Conservation (phyloP, 495 filamentous ascomycete genomes). For the Talaromyces stipitatus region DNA sequence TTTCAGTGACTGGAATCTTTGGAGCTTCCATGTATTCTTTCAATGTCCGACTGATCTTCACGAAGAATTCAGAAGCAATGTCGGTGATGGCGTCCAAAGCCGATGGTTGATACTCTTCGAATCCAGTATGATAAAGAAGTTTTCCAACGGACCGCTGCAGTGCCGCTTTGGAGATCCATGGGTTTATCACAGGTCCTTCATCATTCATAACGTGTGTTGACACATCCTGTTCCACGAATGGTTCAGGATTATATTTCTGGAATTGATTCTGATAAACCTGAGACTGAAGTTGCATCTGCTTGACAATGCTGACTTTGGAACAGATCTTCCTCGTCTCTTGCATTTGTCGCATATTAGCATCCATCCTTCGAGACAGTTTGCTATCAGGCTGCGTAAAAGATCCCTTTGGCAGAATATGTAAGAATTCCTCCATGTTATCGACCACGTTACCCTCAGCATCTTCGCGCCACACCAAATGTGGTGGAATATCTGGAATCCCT, state of each 20-base stretch:
- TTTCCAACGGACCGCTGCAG: slow-evolving; percentile 87
- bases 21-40: slow-evolving; percentile 77
- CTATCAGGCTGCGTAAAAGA: slow-evolving; percentile 74
- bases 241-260: slow-evolving; percentile 90
- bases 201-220: slow-evolving; percentile 81
- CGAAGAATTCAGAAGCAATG: slow-evolving; percentile 82
- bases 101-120: slow-evolving; percentile 94
- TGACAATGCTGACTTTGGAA: slow-evolving; percentile 93
- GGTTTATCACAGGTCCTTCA: slow-evolving; percentile 76
- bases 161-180: slow-evolving; percentile 69
- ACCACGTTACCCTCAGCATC: slow-evolving; percentile 80
- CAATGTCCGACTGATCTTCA: slow-evolving; percentile 69
- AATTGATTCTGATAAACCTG: slow-evolving; percentile 99
- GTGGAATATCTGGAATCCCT: slow-evolving; percentile 73
- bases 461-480: slow-evolving; percentile 74
- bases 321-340: slow-evolving; percentile 95
- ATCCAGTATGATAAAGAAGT: slow-evolving; percentile 93
- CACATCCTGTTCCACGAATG: slow-evolving; percentile 79
- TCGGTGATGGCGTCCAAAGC: slow-evolving; percentile 88
- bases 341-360: slow-evolving; percentile 89
- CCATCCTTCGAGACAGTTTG: slow-evolving; percentile 67
- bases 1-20: slow-evolving; percentile 47
- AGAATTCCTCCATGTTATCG: slow-evolving; percentile 73
- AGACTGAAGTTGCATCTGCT: slow-evolving; percentile 98
- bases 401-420: slow-evolving; percentile 64